Percentiles rank a stretch among this genome's conserved stretches.
Evolutionary conservation across 2,329 filamentous ascomycete genomes (phyloP).

Genomic region (Rosellinia necatrix): DNA sequence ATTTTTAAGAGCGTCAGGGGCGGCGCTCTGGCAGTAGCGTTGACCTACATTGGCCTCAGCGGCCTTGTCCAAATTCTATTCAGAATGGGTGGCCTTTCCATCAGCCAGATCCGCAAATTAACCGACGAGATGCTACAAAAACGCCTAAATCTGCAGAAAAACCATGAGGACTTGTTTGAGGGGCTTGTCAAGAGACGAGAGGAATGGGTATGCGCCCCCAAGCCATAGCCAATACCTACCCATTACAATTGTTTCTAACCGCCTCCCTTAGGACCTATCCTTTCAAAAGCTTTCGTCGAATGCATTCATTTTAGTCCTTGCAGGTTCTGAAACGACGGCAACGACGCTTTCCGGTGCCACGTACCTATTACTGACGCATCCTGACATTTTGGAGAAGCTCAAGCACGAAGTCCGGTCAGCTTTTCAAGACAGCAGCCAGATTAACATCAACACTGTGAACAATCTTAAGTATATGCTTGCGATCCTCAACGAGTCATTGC

Average conservation of each 20-base stretch:
- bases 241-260: background rate
- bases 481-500: conserved; percentile 48
- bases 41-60: conserved; percentile 32
- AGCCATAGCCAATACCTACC: background rate
- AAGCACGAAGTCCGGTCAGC: conserved; percentile 45
- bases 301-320: conserved; percentile 37
- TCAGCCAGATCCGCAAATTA: conserved; percentile 24
- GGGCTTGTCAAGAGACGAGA: conserved; percentile 40
- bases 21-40: conserved; percentile 28
- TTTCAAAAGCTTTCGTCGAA: conserved; percentile 36
- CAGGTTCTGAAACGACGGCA: conserved; percentile 40
- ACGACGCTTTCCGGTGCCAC: conserved; percentile 39
- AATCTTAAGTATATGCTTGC: conserved; percentile 48
- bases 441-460: conserved; percentile 42
- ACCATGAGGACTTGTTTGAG: conserved; percentile 40
- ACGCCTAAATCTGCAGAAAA: conserved; percentile 32
- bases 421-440: conserved; percentile 45
- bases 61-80: conserved; percentile 32
- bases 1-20: conserved; percentile 39
- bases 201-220: conserved; percentile 33
- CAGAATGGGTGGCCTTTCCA: conserved; percentile 18
- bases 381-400: conserved; percentile 40
- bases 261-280: conserved; percentile 30
- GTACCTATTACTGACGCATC: conserved; percentile 40
- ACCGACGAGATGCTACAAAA: conserved; percentile 32